Evolutionary conservation across 768 basidiomycete species (phyloP), one percentile per base, ranked within the genome.

Genomic region (Gymnopilus dilepis): DNA sequence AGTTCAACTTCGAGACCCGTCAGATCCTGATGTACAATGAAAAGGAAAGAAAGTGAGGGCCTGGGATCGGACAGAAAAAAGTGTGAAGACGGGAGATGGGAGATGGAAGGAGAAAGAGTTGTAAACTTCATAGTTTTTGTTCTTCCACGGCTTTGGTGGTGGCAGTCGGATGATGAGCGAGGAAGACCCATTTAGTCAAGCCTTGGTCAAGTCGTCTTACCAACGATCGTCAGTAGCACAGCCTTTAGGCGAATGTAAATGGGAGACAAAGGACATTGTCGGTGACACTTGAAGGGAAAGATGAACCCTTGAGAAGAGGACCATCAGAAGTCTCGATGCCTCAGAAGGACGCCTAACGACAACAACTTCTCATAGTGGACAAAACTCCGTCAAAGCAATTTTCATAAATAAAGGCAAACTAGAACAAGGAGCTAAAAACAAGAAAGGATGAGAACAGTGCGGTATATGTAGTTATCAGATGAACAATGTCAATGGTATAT

Each of bases 51-150:
- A 48, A 28, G 17, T 26, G 24, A 28, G 19, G 31, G 34, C 15
- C 2, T 8, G 19, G n/a, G n/a, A n/a, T n/a, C n/a, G 28, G 28
- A 31, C 2, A 19, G 26, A n/a, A 50, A 9, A 31, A 37, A 15
- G 34, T n/a, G 28, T 3, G 15, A 50, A 50, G 30, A 12, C 26
- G 28, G 47, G 31, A 6, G 17, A 19, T 7, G 31, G 15, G 28
- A 8, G 45, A 8, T 22, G 2, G 24, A 48, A 48, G 26, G 45
- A 48, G 43, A 15, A 24, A 45, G 43, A 45, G 43, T 1, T 45
- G 43, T 21, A 45, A 15, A 45, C 22, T 13, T n/a, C 47, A 50
- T 50, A n/a, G 47, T 50, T 50, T 50, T 19, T 50, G 47, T 50
- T 50, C 26, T 50, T 50, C 47, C 47, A 31, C 47, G 47, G 47